Evolutionary conservation across 1,284 basidiomycete genomes (phyloP).

Genomic region (Sphagnurus paluster): DNA sequence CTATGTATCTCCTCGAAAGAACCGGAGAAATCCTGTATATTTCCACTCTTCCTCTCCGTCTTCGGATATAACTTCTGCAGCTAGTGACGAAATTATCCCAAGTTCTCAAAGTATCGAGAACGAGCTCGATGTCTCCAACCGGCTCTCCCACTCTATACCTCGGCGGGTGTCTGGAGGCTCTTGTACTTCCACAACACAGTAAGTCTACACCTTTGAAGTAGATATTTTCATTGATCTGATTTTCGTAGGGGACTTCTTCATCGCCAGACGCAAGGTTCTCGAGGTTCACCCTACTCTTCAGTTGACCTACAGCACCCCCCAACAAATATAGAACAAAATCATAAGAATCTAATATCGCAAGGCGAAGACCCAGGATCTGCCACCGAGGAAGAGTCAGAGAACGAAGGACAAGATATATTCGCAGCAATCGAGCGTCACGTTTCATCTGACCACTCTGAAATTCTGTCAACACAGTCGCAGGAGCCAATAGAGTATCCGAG

Average conservation of each 20-base stretch:
- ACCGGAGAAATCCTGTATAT: conserved; percentile 1
- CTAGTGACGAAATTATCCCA: conserved; percentile 22
- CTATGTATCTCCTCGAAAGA: conserved; percentile 18
- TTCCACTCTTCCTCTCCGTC: conserved; percentile 3
- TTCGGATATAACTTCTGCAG: not conserved
- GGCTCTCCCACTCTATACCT: conserved; percentile 10
- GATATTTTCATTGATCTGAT: too few relatives aligned
- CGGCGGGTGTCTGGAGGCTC: not conserved
- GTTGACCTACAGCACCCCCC: too few relatives aligned
- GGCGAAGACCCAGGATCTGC: conserved; percentile 14
- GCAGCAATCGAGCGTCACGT: not conserved
- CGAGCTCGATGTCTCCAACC: conserved; percentile 17
- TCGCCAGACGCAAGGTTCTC: too few relatives aligned
- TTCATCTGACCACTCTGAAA: not conserved
- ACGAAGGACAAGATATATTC: too few relatives aligned
- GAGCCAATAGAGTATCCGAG: conserved; percentile 10
- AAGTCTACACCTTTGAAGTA: too few relatives aligned
- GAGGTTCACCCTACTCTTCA: too few relatives aligned
- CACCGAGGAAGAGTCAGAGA: conserved; percentile 27
- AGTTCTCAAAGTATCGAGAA: conserved; percentile 30
- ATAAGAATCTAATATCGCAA: not conserved
- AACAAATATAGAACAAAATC: not conserved
- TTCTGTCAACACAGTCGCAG: conserved; percentile 5
- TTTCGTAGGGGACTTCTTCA: not conserved
- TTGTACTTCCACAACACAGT: not conserved